Conservation (phyloP, 495 filamentous ascomycete genomes). For the Halenospora varia region DNA sequence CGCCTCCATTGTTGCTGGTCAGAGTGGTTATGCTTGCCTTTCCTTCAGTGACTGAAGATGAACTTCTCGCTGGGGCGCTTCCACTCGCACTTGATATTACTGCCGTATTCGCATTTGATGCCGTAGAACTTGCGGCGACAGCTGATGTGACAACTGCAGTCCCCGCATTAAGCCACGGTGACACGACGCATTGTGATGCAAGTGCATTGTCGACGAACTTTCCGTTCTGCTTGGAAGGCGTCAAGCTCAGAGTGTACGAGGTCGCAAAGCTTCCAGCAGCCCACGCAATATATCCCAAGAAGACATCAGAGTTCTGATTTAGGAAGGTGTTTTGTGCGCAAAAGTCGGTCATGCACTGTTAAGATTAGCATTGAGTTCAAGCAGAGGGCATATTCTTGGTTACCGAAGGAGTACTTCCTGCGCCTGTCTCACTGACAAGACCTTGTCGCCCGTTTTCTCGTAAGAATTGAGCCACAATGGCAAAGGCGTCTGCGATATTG, state of each 20-base stretch:
- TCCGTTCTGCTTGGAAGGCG: conserved; percentile 35
- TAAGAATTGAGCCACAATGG: conserved; percentile 41
- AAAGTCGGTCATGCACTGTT: conserved; percentile 35
- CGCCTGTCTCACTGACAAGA: conserved; percentile 50
- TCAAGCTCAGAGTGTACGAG: conserved; percentile 41
- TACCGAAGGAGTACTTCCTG: conserved; percentile 33
- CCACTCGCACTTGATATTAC: neutral
- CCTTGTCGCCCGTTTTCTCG: conserved; percentile 44
- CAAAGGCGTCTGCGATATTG: conserved; percentile 43
- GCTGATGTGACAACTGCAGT: neutral
- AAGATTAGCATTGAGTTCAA: neutral
- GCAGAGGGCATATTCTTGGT: neutral
- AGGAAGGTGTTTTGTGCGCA: conserved; percentile 43
- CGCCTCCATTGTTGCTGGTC: neutral
- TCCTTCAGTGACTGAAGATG: neutral
- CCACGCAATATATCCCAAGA: conserved; percentile 46
- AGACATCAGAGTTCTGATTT: conserved; percentile 47
- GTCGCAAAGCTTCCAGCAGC: conserved; percentile 43
- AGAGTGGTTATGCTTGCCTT: neutral
- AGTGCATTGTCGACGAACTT: conserved; percentile 33
- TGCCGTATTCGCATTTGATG: neutral
- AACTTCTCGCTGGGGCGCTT: neutral
- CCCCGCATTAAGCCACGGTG: conserved; percentile 23
- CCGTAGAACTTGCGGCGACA: neutral
- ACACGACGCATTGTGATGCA: conserved; percentile 35